Base-by-base conservation (phyloP, 257 asterid genomes). In the Ophiorrhiza pumila region DNA sequence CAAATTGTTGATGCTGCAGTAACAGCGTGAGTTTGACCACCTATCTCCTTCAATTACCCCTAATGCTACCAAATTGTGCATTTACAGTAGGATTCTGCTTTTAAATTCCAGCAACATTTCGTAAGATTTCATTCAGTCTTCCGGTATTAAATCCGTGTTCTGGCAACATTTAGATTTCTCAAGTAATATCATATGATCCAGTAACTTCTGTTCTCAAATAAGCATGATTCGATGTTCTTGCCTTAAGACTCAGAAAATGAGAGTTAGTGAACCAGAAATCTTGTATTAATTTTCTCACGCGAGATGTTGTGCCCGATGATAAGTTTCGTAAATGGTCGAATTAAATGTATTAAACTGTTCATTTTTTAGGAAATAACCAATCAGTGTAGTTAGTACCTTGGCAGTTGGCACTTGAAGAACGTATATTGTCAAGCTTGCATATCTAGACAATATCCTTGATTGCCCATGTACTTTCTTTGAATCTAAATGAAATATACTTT, bases 1-100 rank as follows among this genome's bases (percentile, higher is more conserved):
- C 88, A 86, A 47, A 85, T 93, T 9, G 79, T 82, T 52, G 97
- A 93, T 82, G 96, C 83, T 20, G 98, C 95, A 61, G 95, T 93
- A 55, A 84, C 82, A 15, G 88, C 88, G 98, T 93, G 85, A 71
- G 84, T 67, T 37, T 73, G 20, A 25, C 17, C 10, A 15, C 20
- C 18, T 31, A 25, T 31, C 7, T n/a, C 39, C 47, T 35, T 60
- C 10, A 34, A 7, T 20, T 4, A n/a, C 52, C 5, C 34, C 34
- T 29, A 3, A 10, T 41, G 22, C 32, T 10, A 35, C 29, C 68
- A 34, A 34, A 2, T 45, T 46, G 23, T 49, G 41, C 35, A 23
- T 68, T 68, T 68, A 68, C 13, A 59, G 34, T 27, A 9, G 14
- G 39, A 67, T 4, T 20, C 37, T 67, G 43, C 57, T 46, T 45